Evolutionary conservation across 148 eudicot species (phyloP).

Genomic region (Rhododendron simsii): DNA sequence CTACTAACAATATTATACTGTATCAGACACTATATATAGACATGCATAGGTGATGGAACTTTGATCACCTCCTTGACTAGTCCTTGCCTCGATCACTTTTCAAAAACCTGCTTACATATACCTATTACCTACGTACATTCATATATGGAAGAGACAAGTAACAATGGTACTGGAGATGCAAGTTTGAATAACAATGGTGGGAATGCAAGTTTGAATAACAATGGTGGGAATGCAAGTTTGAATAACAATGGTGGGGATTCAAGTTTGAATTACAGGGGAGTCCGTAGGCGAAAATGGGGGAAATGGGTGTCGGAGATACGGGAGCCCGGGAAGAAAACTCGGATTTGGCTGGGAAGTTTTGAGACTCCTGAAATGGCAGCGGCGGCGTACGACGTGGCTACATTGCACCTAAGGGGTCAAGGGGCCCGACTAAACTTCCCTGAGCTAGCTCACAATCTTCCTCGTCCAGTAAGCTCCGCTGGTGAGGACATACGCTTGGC

Average conservation of each 20-base stretch:
- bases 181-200: constrained; percentile 11
- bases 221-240: constrained; percentile 15
- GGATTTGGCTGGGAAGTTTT: constrained; percentile 67
- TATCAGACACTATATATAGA: constrained; percentile 3
- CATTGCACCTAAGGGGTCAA: constrained; percentile 45
- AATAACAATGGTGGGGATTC: not conserved
- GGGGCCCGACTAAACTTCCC: constrained; percentile 59
- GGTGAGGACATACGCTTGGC: constrained; percentile 59
- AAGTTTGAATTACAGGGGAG: constrained; percentile 13
- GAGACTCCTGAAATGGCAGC: constrained; percentile 72
- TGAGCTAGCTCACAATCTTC: constrained; percentile 23
- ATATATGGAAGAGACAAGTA: constrained; percentile 4
- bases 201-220: constrained; percentile 7
- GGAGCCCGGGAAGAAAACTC: constrained; percentile 51
- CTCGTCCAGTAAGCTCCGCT: constrained; percentile 40
- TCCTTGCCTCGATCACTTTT: not conserved
- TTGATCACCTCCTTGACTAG: not conserved
- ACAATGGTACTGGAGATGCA: not conserved
- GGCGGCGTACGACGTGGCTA: constrained; percentile 57
- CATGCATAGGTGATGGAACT: not conserved
- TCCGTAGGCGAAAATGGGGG: constrained; percentile 57
- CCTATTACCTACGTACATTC: not conserved
- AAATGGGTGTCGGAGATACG: constrained; percentile 77
- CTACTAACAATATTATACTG: not conserved
- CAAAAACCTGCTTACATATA: not conserved